Evolutionary conservation across 139 green algal genomes (phyloP).

Genomic region (Desmodesmus armatus): DNA sequence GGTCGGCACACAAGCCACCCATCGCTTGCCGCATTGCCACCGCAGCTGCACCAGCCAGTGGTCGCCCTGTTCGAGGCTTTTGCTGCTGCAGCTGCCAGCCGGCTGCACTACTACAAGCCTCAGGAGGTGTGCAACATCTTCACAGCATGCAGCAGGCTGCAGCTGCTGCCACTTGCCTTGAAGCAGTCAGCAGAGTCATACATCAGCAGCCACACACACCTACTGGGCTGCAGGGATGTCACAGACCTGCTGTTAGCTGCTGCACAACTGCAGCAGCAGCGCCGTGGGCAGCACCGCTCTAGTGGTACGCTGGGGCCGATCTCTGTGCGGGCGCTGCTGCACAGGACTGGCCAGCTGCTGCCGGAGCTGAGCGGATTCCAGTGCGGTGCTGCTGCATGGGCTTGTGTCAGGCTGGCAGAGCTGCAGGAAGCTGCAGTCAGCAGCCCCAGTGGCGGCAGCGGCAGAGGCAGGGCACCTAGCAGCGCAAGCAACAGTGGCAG

Average conservation of each 20-base stretch:
- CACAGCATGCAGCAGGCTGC: not conserved
- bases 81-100: conserved; percentile 2
- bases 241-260: conserved; percentile 31
- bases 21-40: conserved; percentile 20
- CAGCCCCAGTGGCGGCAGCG: not conserved
- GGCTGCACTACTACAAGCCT: conserved; percentile 46
- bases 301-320: not conserved
- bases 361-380: not conserved
- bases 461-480: not conserved
- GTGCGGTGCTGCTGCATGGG: conserved; percentile 14
- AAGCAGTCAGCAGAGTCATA: not conserved
- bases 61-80: conserved; percentile 7
- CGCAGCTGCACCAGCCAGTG: not conserved
- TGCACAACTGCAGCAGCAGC: not conserved
- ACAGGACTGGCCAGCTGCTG: conserved; percentile 6
- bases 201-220: conserved; percentile 6
- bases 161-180: not conserved
- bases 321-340: conserved; percentile 9
- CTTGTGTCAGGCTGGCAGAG: not conserved
- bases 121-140: conserved; percentile 41
- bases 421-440: not conserved
- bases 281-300: too few species aligned
- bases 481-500: conserved; percentile 11
- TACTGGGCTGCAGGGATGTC: conserved; percentile 5
- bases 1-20: not conserved